Evolutionary conservation across 306 rosid species (phyloP).

Genomic region (Ochetophila trinervis): DNA sequence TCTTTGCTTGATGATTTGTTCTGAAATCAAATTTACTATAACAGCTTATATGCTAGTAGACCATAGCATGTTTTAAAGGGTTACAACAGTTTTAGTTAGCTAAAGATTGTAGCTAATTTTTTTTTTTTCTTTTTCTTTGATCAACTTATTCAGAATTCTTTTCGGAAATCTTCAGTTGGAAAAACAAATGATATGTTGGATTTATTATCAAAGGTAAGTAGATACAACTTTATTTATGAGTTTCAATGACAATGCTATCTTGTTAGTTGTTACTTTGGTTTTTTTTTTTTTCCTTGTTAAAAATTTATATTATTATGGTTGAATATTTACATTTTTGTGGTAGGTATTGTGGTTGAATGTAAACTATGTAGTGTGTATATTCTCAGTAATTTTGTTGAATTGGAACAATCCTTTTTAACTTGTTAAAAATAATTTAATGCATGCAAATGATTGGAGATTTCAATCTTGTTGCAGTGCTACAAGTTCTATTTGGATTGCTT

Average conservation of each 20-base stretch:
- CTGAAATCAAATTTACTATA: too few species aligned
- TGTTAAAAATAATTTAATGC: constrained; percentile 1
- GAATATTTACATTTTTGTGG: neutral
- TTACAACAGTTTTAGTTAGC: neutral
- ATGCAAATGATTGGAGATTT: constrained; percentile 20
- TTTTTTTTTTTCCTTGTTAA: neutral
- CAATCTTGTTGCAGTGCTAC: constrained; percentile 62
- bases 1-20: too few species aligned
- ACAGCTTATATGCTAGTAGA: neutral
- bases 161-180: constrained; percentile 40
- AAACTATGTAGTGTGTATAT: too few species aligned
- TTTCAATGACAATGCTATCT: constrained; percentile 3
- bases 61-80: constrained; percentile 14
- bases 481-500: constrained; percentile 57
- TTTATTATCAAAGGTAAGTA: constrained; percentile 59
- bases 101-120: constrained; percentile 28
- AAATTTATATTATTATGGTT: constrained; percentile 1
- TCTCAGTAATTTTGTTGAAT: neutral
- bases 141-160: constrained; percentile 52
- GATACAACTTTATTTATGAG: constrained; percentile 6
- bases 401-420: neutral
- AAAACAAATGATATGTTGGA: constrained; percentile 40
- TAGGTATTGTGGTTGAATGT: too few species aligned
- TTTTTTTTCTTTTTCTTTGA: too few species aligned
- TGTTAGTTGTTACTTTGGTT: neutral